Base-by-base conservation (phyloP, 2,329 filamentous ascomycete species). In the Phoma sp. region DNA sequence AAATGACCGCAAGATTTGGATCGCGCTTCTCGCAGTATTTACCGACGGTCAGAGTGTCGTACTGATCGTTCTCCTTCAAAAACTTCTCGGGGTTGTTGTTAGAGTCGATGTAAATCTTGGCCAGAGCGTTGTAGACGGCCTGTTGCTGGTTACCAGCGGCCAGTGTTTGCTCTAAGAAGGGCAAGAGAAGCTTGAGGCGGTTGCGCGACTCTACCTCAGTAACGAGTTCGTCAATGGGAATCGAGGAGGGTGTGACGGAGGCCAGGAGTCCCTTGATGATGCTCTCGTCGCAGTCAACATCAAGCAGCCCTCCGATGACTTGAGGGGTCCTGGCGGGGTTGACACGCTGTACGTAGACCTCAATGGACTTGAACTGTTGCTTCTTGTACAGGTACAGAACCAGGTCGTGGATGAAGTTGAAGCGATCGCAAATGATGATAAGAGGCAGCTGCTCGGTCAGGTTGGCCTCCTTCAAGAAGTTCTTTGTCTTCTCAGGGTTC, bases 21-120 rank as follows among this genome's bases (percentile, higher is more conserved):
- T 99, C 95, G 28, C 95, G 90, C 85, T 98, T 98, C 82, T 97
- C 93, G 74, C 93, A 99, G 82, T 99, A 99, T 79, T 96, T 97
- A 75, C 95, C 95, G 49, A 99, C 91, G 20, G 83, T 86, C 33
- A 98, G 81, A 3, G 95, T 92, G 72, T 99, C 95, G 65, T 99
- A 99, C 74, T 95, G 87, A 69, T 97, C 92, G 72, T 99, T 99
- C 79, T 97, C 92, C 80, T 95, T 96, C 46, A 99, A 81, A 81
- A 99, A 99, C 73, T 91, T 91, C 83, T 99, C 95, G 0, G 95
- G 95, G 74, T 97, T 92, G 80, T 97, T 96, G 83, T 99, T 99
- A 11, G 87, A 92, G 77, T 99, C 95, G 53, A 99, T 99, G 79
- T 99, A 99, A 66, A 99, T 99, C 85, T 99, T 99, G 45, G 95